Conservation (phyloP, 2,329 filamentous ascomycete species). For the Phyllosticta capitalensis region DNA sequence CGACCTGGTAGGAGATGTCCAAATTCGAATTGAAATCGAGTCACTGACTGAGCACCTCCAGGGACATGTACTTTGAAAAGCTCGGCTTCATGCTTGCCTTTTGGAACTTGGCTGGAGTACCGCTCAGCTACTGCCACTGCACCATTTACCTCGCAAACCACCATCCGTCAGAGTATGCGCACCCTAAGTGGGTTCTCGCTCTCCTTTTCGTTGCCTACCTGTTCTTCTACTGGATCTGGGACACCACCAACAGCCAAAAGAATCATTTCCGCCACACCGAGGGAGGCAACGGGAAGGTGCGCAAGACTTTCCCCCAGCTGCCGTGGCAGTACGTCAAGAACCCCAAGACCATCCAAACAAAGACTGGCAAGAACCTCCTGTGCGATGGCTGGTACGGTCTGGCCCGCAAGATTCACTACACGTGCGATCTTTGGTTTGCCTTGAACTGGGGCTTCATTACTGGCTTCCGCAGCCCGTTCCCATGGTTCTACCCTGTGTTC, state of each 20-base stretch:
- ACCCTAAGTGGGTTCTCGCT: conserved; percentile 59
- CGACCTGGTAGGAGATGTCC: conserved; percentile 53
- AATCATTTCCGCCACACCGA: conserved; percentile 80
- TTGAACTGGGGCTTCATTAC: conserved; percentile 72
- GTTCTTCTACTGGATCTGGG: conserved; percentile 84
- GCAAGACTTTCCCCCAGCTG: conserved; percentile 81
- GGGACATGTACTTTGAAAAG: conserved; percentile 96
- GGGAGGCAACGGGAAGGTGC: conserved; percentile 53
- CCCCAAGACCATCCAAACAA: conserved; percentile 65
- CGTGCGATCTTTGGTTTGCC: conserved; percentile 70
- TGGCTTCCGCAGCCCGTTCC: conserved; percentile 71
- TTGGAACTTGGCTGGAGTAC: conserved; percentile 91
- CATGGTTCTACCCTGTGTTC: conserved; percentile 83
- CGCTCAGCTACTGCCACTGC: conserved; percentile 87
- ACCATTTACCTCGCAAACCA: conserved; percentile 84
- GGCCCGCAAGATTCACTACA: conserved; percentile 73
- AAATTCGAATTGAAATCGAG: background rate
- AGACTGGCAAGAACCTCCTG: conserved; percentile 65
- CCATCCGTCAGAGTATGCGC: conserved; percentile 64
- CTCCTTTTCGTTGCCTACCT: conserved; percentile 63
- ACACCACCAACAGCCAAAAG: conserved; percentile 87
- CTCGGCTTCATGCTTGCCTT: conserved; percentile 97
- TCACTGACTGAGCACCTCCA: conserved; percentile 19
- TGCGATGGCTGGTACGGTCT: conserved; percentile 79
- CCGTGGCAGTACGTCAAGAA: conserved; percentile 78